Conservation (phyloP, 192 early-diverging fungal genomes). For the Backusella sp. region DNA sequence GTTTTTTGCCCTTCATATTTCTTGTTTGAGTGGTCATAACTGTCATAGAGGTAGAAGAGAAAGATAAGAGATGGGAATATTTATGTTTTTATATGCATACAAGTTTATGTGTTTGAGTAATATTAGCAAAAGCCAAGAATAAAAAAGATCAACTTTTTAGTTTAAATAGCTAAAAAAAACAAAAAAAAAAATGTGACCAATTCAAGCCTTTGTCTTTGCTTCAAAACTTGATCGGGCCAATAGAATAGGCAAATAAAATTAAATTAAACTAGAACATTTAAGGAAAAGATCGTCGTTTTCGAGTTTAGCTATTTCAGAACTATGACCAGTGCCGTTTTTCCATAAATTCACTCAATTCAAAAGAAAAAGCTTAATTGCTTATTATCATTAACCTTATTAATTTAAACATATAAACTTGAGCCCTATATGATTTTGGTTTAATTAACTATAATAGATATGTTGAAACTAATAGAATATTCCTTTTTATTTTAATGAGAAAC, state of each 20-base stretch:
- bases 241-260: neutral
- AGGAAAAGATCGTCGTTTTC: neutral
- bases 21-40: neutral
- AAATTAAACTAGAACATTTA: neutral
- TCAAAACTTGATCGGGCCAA: neutral
- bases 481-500: neutral
- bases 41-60: neutral
- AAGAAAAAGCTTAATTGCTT: neutral
- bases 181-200: neutral
- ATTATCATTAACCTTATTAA: neutral
- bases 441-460: neutral
- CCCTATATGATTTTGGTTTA: neutral
- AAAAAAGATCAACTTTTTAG: neutral
- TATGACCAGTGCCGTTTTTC: neutral
- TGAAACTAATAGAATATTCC: neutral
- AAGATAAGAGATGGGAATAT: neutral
- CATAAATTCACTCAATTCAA: neutral
- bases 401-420: neutral
- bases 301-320: neutral
- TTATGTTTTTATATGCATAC: neutral
- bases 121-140: neutral
- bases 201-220: neutral
- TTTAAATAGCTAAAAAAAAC: neutral
- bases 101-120: neutral
- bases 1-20: conserved; percentile 8